Conservation (phyloP, 1,284 basidiomycete genomes). For the Malassezia psittaci region DNA sequence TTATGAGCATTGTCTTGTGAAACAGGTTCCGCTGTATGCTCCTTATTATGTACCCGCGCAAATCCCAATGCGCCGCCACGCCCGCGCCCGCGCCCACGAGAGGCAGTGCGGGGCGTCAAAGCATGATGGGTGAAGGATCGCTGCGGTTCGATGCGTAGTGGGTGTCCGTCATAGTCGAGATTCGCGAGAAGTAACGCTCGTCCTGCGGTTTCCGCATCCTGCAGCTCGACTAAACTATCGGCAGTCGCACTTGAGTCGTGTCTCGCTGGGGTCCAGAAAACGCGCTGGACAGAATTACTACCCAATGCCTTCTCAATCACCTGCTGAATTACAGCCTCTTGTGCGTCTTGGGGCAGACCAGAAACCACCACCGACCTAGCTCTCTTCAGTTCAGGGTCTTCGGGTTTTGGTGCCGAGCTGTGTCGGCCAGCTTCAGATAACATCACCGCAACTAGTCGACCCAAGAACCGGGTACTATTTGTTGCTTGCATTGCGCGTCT, state of each 20-base stretch:
- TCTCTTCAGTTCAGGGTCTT: slow-evolving; percentile 3
- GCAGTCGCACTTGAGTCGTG: slow-evolving; percentile 10
- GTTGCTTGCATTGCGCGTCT: slow-evolving; percentile 34
- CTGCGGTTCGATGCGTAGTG: slow-evolving; percentile 3
- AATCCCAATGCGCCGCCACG: slow-evolving; percentile 17
- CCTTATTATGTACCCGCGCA: slow-evolving; percentile 5
- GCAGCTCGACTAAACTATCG: slow-evolving; percentile 28
- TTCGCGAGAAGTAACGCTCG: slow-evolving; percentile 19
- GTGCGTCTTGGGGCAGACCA: slow-evolving; percentile 34
- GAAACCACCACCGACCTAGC: slow-evolving; percentile 24
- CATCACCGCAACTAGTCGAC: slow-evolving; percentile 31
- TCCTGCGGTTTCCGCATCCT: slow-evolving; percentile 22
- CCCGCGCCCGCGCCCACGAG: slow-evolving; percentile 7
- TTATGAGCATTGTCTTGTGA: slow-evolving; percentile 5
- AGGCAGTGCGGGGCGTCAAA: slow-evolving; percentile 12
- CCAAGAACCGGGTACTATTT: slow-evolving; percentile 29
- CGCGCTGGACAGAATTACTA: slow-evolving; percentile 22
- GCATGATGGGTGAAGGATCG: background rate
- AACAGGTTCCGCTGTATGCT: background rate
- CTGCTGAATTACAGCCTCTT: slow-evolving; percentile 46
- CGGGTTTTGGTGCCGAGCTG: background rate
- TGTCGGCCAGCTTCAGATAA: slow-evolving; percentile 19
- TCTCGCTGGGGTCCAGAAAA: slow-evolving; percentile 29
- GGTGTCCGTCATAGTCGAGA: slow-evolving; percentile 3
- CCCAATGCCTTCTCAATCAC: slow-evolving; percentile 29